Percentiles rank a stretch among this genome's conserved stretches.
Evolutionary conservation across 169 alveolate genomes (phyloP).

Genomic region (Cryptosporidium ubiquitum): DNA sequence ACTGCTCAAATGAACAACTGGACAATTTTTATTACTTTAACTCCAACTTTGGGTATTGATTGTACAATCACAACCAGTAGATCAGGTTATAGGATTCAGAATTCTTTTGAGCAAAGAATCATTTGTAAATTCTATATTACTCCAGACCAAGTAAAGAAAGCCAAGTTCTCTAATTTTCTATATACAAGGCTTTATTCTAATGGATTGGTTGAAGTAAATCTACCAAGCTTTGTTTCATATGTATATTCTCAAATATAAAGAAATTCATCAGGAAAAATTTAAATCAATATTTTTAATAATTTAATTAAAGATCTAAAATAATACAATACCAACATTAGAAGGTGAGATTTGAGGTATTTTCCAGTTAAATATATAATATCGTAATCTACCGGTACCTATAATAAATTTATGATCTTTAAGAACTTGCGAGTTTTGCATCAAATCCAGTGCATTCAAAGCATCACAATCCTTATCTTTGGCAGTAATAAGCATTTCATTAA

Average conservation of each 20-base stretch:
- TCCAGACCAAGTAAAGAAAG: constrained; percentile 38
- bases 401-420: constrained; percentile 92
- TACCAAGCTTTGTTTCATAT: constrained; percentile 23
- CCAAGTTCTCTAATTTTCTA: constrained; percentile 11
- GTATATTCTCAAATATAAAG: constrained; percentile 29
- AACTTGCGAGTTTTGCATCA: constrained; percentile 92
- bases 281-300: too few relatives aligned
- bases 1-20: constrained; percentile 15
- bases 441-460: constrained; percentile 95
- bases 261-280: not conserved
- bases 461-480: constrained; percentile 94
- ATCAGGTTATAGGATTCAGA: not conserved
- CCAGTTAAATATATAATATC: constrained; percentile 97
- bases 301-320: not conserved
- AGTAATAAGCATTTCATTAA: constrained; percentile 88
- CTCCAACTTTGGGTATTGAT: constrained; percentile 47
- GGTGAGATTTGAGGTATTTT: constrained; percentile 78
- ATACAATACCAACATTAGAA: constrained; percentile 5
- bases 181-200: constrained; percentile 45
- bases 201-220: constrained; percentile 41
- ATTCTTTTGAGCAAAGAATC: constrained; percentile 8
- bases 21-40: constrained; percentile 13
- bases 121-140: constrained; percentile 60
- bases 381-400: constrained; percentile 95
- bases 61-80: constrained; percentile 28